phyloP scores from a whole-genome alignment of 495 filamentous ascomycete species.

The Neurospora discreta region DNA sequence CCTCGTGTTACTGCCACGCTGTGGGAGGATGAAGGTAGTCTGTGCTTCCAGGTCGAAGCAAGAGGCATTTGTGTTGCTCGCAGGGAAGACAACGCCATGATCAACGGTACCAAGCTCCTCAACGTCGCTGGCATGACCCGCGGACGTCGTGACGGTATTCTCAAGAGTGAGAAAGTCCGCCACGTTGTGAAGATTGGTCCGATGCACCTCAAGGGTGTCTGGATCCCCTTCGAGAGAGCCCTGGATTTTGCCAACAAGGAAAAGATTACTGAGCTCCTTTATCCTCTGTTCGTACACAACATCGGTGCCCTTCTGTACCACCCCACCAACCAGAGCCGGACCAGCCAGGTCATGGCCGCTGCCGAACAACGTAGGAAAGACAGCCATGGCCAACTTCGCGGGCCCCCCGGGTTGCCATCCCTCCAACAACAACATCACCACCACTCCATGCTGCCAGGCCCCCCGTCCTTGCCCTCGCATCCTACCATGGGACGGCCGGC shows the following conservation, averaged over 20 bases:
- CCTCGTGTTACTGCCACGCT: constrained; percentile 94
- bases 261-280: constrained; percentile 92
- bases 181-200: constrained; percentile 98
- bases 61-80: constrained; percentile 93
- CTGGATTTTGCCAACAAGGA: constrained; percentile 98
- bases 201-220: constrained; percentile 98
- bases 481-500: constrained; percentile 55
- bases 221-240: constrained; percentile 96
- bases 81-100: constrained; percentile 97
- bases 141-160: constrained; percentile 86
- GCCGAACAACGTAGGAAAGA: constrained; percentile 58
- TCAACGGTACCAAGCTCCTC: constrained; percentile 93
- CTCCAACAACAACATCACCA: constrained; percentile 63
- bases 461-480: constrained; percentile 64
- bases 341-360: constrained; percentile 78
- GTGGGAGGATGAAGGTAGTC: constrained; percentile 96
- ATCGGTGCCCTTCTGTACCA: constrained; percentile 92
- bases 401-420: constrained; percentile 44
- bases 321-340: constrained; percentile 73
- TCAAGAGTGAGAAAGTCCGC: constrained; percentile 94
- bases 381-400: constrained; percentile 44
- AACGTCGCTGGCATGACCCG: constrained; percentile 98
- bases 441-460: constrained; percentile 68
- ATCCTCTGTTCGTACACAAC: constrained; percentile 95
- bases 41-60: constrained; percentile 97